Evolutionary conservation across 371 early-diverging fungal genomes (phyloP).

Genomic region (Mucor circinelloides): DNA sequence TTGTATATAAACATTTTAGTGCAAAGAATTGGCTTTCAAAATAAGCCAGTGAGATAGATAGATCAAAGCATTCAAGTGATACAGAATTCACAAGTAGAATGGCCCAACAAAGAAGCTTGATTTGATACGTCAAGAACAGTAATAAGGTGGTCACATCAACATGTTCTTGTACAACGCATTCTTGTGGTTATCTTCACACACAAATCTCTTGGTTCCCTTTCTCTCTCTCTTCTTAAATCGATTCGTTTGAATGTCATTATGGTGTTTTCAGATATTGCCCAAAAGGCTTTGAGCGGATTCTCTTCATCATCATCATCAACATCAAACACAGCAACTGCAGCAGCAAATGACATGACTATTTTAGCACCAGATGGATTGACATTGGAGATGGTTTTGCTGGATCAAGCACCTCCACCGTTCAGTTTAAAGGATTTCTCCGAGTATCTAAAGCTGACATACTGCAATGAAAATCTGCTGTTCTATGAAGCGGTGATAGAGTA

Average conservation of each 20-base stretch:
- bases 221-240: background rate
- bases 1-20: background rate
- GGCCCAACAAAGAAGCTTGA: background rate
- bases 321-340: background rate
- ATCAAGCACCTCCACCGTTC: conserved; percentile 31
- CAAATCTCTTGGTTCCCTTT: background rate
- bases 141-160: conserved; percentile 1
- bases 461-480: conserved; percentile 40
- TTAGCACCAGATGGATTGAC: conserved; percentile 33
- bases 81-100: background rate
- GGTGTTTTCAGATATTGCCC: conserved; percentile 19
- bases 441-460: conserved; percentile 39
- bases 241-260: conserved; percentile 1
- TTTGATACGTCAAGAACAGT: background rate
- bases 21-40: background rate
- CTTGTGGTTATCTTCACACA: conserved; percentile 3
- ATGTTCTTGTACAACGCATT: conserved; percentile 1
- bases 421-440: conserved; percentile 38
- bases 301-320: background rate
- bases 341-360: background rate
- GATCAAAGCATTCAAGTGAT: background rate
- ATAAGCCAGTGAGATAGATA: background rate
- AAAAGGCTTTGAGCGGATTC: conserved; percentile 11
- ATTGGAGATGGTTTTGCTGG: conserved; percentile 36
- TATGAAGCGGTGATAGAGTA: conserved; percentile 40